Evolutionary conservation across 352 stramenopile species (phyloP), one percentile per base, ranked within the genome.

Genomic region (Blastocystis sp.): DNA sequence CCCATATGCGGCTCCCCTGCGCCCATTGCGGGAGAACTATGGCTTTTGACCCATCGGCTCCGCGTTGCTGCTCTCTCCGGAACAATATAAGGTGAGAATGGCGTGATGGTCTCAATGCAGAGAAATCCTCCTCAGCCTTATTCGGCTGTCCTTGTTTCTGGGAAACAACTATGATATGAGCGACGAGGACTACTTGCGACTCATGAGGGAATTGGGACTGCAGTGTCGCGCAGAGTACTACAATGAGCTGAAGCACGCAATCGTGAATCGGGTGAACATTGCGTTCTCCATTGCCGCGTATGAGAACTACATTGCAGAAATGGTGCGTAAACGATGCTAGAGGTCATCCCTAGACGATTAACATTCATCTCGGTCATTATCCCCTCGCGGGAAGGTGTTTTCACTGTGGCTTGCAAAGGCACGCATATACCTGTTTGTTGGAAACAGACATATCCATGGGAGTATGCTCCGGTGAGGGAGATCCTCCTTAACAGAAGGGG

Each of bases 151-250:
- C 11, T 34, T 77, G 38, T 53, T 60, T 28, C 66, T 77, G 2
- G 66, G 66, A 19, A 77, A 77, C 34, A 19, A 77, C 41, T 77
- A 77, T 34, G 41, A 77, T 9, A 77, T 77, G 21, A 59, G 34
- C 38, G 66, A 77, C 23, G 52, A 48, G 34, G 66, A 77, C 3
- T 77, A 60, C 60, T 53, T 60, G 52, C 3, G 2, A 14, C 14
- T 77, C n/a, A 1, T 41, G 23, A 61, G 3, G 66, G n/a, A 19
- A 34, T 34, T 77, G 5, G 66, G 66, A 28, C n/a, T 77, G 38
- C 41, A 53, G 38, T 77, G 66, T 21, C 38, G 45, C 17, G 41
- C 53, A 17, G 66, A 43, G 60, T 77, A 77, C 52, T 77, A 21
- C 34, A 34, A 28, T 2, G 5, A 53, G n/a, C 40, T 77, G 66